Base-by-base conservation (phyloP, 768 basidiomycete genomes). In the Chalciporus sphaerocephalus region DNA sequence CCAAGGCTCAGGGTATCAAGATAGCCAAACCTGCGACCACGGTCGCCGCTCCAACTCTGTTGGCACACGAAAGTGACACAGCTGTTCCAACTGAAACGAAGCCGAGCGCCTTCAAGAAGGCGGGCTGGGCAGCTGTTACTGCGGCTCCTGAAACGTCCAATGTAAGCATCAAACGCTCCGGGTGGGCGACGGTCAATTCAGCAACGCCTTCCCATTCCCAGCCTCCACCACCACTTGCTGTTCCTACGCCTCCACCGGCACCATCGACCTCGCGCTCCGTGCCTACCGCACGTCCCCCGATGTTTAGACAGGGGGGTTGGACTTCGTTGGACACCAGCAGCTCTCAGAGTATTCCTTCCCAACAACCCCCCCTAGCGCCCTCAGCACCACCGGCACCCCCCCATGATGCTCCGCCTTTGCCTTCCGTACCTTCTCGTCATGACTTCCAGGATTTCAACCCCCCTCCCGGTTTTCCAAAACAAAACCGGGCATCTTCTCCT, bases 1-100 rank as follows among this genome's bases (percentile, higher is more conserved):
- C 90, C 6, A 85, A 81, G 40, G 90, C 90, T 1, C 81, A 78
- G 30, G 90, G 90, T 4, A 79, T 92, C 59, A 87, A 76, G 64
- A 79, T 91, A 52, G 52, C 64, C 8, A 69, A 65, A 46, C 70
- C 69, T 34, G 18, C 50, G 6, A 38, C 46, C 35, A 46, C 64
- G 18, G 36, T 40, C 38, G 36, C 62, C 16, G 8, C 33, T 38
- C 42, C 62, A 13, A 32, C 15, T 9, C 13, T 53, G 17, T 21
- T 44, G 13, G 25, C 18, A n/a, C 40, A 65, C 18, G 56, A 54
- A 51, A 50, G 34, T 28, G 61, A 57, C 27, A 17, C 54, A 8
- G 48, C 38, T n/a, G 10, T 40, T 28, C 16, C 53, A 7, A 44
- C 30, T 32, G 59, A 63, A 33, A 22, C 46, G 27, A 58, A 51